Percentiles rank a stretch among this genome's conserved stretches.
These are phyloP conservation scores for Polygonum aviculare DNA, from an alignment of 148 eudicot species.

Conservation along the genomic window DNA sequence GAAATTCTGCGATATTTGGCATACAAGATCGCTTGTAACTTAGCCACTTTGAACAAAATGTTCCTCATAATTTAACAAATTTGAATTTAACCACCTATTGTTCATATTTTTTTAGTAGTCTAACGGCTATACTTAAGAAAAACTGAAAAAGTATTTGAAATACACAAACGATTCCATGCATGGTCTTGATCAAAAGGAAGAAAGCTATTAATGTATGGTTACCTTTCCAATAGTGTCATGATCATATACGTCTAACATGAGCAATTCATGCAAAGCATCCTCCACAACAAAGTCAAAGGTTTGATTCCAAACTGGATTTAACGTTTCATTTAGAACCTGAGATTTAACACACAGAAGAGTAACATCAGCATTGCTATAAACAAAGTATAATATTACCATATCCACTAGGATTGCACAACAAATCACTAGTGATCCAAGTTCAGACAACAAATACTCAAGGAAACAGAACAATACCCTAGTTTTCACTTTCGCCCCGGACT, in stretches of 20 bases:
- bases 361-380: neutral
- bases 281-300: slow-evolving; percentile 85
- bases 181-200: too few species aligned
- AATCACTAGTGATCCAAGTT: neutral
- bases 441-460: neutral
- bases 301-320: slow-evolving; percentile 92
- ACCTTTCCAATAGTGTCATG: slow-evolving; percentile 97
- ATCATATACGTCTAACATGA: slow-evolving; percentile 72
- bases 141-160: too few species aligned
- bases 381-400: neutral
- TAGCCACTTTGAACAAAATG: neutral
- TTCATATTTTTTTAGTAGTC: too few species aligned
- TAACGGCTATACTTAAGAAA: too few species aligned
- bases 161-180: too few species aligned
- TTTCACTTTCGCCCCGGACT: slow-evolving; percentile 56
- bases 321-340: slow-evolving; percentile 73
- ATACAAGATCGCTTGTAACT: neutral
- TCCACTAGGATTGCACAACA: neutral
- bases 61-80: neutral
- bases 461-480: slow-evolving; percentile 56
- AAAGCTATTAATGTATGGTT: neutral
- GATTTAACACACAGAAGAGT: slow-evolving; percentile 10
- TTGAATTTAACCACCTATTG: too few species aligned
- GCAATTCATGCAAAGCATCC: slow-evolving; percentile 75
- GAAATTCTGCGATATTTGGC: slow-evolving; percentile 23